Evolutionary conservation across 2,329 filamentous ascomycete species (phyloP).

Genomic region (Chalara sp.): DNA sequence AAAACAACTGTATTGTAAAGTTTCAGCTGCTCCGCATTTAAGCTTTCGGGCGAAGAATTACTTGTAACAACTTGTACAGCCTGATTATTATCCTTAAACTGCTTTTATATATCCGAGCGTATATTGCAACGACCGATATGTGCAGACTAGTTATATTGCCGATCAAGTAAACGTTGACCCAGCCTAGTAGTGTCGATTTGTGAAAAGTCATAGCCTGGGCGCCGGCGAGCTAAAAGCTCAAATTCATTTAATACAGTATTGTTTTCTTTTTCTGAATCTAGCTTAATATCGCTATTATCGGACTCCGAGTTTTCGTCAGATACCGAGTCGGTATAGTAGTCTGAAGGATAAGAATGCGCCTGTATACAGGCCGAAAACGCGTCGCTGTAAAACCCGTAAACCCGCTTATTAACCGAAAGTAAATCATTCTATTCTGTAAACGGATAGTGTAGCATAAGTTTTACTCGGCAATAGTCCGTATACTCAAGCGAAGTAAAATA

Average conservation of each 20-base stretch:
- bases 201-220: not conserved
- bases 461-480: not conserved
- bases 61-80: not conserved
- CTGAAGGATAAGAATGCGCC: not conserved
- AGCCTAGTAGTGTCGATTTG: not conserved
- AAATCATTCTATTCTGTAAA: not conserved
- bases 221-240: not conserved
- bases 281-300: not conserved
- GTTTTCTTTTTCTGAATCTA: not conserved
- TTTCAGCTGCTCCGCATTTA: not conserved
- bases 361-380: not conserved
- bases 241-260: not conserved
- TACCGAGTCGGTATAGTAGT: not conserved
- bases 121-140: not conserved
- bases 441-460: not conserved
- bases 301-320: not conserved
- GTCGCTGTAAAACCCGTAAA: not conserved
- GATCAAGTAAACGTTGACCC: not conserved
- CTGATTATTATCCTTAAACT: not conserved
- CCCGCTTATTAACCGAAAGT: not conserved
- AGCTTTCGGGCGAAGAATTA: not conserved
- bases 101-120: not conserved
- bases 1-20: not conserved
- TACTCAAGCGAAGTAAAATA: not conserved
- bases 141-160: not conserved